Base-by-base conservation (phyloP, 2,329 filamentous ascomycete species). In the Lecanosticta acicola region DNA sequence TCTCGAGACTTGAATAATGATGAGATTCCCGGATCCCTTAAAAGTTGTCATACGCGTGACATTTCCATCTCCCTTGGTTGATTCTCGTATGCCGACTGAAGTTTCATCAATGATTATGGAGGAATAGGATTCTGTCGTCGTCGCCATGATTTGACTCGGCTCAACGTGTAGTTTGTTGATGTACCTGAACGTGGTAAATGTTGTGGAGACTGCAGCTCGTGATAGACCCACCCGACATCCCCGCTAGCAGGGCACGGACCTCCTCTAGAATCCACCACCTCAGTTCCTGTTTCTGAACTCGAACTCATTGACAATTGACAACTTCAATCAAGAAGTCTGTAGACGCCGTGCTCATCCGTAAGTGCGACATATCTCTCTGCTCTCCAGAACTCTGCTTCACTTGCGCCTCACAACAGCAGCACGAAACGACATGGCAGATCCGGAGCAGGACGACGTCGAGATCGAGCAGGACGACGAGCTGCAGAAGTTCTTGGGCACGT, bases 401-500 rank as follows among this genome's bases (percentile, higher is more conserved):
- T 10, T 37, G 11, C 35, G 17, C 35, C 17, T 37, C 3, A 37
- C 16, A 4, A 16, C 8, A 37, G 43, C 38, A 16, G 19, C 32
- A 41, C n/a, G n/a, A n/a, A 48, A 34, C 47, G 45, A 35, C 13
- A 56, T 56, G 54, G 54, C 48, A 42, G 54, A 56, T 41, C 54
- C 50, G n/a, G 53, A 55, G 35, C 46, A 46, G 14, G 58, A 61
- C 11, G 24, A 29, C 11, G 26, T 50, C 13, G 57, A 59, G 48
- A 43, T 62, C 5, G 61, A 63, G 43, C 66, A 71, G 44, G 79
- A 87, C 62, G 84, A 88, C 53, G 81, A 83, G 33, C 78, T 91
- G 74, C 78, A 83, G 61, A 77, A 80, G 41, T 94, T 89, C 62
- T 71, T 96, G 50, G 90, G 91, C 0, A 75, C 82, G 2, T 80